Evolutionary conservation across 2,329 filamentous ascomycete species (phyloP), one percentile per base, ranked within the genome.

Genomic region (Acrodontium crateriforme): DNA sequence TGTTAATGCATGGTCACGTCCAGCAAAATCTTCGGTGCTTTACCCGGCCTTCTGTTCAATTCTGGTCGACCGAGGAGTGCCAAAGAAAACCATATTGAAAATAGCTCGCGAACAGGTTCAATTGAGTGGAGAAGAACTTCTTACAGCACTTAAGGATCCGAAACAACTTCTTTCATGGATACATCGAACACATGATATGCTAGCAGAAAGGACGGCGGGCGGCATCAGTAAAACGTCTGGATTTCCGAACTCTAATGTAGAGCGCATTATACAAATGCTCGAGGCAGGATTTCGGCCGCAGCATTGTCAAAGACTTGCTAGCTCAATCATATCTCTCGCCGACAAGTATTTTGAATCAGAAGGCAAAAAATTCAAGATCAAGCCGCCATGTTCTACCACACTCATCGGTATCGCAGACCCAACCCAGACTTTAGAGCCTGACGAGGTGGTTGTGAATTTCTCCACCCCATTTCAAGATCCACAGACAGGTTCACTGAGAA

Each of bases 31-130:
- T 0, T 70, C 74, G 0, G 55, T 60, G 0, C 54, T 85, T 0
- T 80, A 84, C 41, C 54, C 67, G 1, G 75, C 80, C 16, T 72
- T 83, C 27, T 63, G 87, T 2, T 69, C 74, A 0, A 69, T 87
- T 1, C 53, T 87, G 0, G 58, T 72, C 11, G 68, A 77, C 18
- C 61, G 72, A 16, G 68, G 75, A 0, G 56, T 60, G 0, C 41
- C 69, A 7, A 45, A 45, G 5, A 25, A 54, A 0, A 48, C 52
- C 0, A 56, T 85, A 0, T 56, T 58, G 0, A 34, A 55, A 0
- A 53, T 74, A 5, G 56, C 80, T 3, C 46, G 44, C 0, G 48
- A 60, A 0, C 62, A 65, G 1, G 52, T 82, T 0, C 43, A 60
- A 1, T 45, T 53, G 1, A 66, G 75, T 6, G 57, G 78, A 2